Evolutionary conservation across 345 rosid species (phyloP).

Genomic region (Camelina laxa): DNA sequence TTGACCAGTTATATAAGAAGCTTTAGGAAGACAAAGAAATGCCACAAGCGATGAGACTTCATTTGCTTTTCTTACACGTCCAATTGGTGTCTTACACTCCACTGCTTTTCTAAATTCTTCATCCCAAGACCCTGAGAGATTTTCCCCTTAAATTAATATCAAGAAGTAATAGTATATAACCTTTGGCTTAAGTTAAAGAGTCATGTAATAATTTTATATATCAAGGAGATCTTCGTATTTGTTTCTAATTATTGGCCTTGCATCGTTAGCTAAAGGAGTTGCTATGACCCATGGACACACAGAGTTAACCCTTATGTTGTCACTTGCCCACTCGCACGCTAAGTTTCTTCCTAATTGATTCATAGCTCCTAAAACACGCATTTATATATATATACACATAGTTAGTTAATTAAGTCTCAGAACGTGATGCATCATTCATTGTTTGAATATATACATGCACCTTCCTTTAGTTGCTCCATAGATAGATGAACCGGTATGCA

Average conservation of each 20-base stretch:
- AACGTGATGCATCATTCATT: neutral
- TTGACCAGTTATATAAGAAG: slow-evolving; percentile 80
- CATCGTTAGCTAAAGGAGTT: slow-evolving; percentile 11
- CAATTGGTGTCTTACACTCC: slow-evolving; percentile 59
- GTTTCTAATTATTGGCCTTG: neutral
- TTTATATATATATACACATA: no score
- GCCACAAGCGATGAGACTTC: slow-evolving; percentile 74
- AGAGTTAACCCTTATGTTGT: slow-evolving; percentile 31
- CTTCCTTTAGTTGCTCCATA: slow-evolving; percentile 38
- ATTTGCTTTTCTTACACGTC: slow-evolving; percentile 67
- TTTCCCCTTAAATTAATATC: no score
- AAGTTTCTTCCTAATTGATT: slow-evolving; percentile 36
- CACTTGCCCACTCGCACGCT: slow-evolving; percentile 41
- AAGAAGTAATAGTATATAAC: no score
- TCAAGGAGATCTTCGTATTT: neutral
- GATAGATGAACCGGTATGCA: slow-evolving; percentile 35
- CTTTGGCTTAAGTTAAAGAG: no score
- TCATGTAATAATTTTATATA: no score
- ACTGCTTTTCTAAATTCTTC: slow-evolving; percentile 47
- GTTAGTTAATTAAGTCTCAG: neutral
- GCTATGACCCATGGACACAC: slow-evolving; percentile 31
- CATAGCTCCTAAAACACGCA: slow-evolving; percentile 21
- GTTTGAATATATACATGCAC: neutral
- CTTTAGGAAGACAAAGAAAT: slow-evolving; percentile 70
- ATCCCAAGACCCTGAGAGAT: no score